These are phyloP conservation scores for Aschersonia sp. DNA, from an alignment of 2,329 filamentous ascomycete genomes.

Conservation along the genomic window DNA sequence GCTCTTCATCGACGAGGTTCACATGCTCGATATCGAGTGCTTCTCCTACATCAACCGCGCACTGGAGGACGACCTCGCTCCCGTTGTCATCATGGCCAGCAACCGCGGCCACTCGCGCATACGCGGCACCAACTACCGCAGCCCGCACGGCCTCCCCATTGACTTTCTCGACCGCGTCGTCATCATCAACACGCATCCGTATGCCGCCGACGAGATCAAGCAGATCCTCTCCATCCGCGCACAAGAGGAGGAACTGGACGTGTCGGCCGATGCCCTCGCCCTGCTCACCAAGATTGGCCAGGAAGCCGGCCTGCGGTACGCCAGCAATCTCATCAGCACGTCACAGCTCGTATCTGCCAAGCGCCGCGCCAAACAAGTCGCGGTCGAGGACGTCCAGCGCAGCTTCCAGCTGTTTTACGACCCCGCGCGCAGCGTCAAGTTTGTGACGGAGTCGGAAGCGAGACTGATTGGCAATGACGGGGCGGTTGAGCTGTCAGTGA, in stretches of 20 bases:
- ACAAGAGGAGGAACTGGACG: constrained; percentile 88
- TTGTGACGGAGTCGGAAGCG: constrained; percentile 82
- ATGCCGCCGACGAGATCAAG: constrained; percentile 70
- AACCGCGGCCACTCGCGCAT: constrained; percentile 88
- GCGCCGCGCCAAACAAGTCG: constrained; percentile 70
- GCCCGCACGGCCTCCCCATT: constrained; percentile 83
- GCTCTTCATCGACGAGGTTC: constrained; percentile 95
- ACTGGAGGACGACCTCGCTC: constrained; percentile 83
- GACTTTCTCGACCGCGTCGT: constrained; percentile 94
- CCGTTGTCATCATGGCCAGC: constrained; percentile 98
- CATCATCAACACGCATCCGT: constrained; percentile 87
- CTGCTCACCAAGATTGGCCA: constrained; percentile 91
- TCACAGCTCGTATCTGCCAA: constrained; percentile 79
- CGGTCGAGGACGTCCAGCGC: constrained; percentile 77
- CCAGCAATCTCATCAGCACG: constrained; percentile 95
- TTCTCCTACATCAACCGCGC: constrained; percentile 98
- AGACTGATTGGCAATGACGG: constrained; percentile 83
- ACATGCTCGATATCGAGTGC: constrained; percentile 99
- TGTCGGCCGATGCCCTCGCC: constrained; percentile 78
- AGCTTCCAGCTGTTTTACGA: constrained; percentile 95
- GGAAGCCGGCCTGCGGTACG: constrained; percentile 84
- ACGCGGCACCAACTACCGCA: constrained; percentile 82
- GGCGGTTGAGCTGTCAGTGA: constrained; percentile 52
- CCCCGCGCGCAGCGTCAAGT: constrained; percentile 72
- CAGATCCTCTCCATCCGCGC: constrained; percentile 88